Evolutionary conservation across 2,329 filamentous ascomycete species (phyloP).

Genomic region (Aspergillus fructus): DNA sequence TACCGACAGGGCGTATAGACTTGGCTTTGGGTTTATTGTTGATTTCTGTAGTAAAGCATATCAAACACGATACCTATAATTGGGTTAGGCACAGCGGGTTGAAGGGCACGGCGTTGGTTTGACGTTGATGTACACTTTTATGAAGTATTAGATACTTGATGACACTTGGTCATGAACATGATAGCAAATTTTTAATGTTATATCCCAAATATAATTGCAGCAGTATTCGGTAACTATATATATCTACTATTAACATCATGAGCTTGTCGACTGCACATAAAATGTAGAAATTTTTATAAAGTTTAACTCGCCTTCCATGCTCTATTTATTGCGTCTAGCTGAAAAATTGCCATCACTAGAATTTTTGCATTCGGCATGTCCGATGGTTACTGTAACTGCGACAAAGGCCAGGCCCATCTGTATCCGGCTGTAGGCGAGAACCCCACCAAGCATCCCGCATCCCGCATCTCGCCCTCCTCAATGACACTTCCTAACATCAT

Average conservation of each 20-base stretch:
- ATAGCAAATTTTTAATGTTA: neutral
- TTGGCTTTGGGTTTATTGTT: slow-evolving; percentile 1
- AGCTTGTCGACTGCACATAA: too few species aligned
- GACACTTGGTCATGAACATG: slow-evolving; percentile 1
- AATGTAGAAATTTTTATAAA: too few species aligned
- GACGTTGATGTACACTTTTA: neutral
- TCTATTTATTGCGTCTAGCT: too few species aligned
- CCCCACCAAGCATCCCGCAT: slow-evolving; percentile 1
- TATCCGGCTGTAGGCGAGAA: slow-evolving; percentile 1
- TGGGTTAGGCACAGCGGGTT: slow-evolving; percentile 20
- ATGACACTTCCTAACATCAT: neutral
- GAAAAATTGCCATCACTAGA: too few species aligned
- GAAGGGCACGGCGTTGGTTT: slow-evolving; percentile 19
- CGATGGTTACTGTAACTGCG: too few species aligned
- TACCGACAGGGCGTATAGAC: slow-evolving; percentile 47
- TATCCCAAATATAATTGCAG: too few species aligned
- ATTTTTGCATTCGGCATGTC: too few species aligned
- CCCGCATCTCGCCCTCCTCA: neutral
- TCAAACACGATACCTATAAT: slow-evolving; percentile 8
- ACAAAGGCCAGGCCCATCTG: neutral
- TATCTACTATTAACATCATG: too few species aligned
- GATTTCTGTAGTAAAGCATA: slow-evolving; percentile 13
- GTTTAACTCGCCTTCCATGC: too few species aligned
- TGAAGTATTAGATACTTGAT: neutral
- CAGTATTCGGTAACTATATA: too few species aligned